These are phyloP conservation scores for Ilyonectria sp. DNA, from an alignment of 2,329 filamentous ascomycete genomes.

Conservation along the genomic window DNA sequence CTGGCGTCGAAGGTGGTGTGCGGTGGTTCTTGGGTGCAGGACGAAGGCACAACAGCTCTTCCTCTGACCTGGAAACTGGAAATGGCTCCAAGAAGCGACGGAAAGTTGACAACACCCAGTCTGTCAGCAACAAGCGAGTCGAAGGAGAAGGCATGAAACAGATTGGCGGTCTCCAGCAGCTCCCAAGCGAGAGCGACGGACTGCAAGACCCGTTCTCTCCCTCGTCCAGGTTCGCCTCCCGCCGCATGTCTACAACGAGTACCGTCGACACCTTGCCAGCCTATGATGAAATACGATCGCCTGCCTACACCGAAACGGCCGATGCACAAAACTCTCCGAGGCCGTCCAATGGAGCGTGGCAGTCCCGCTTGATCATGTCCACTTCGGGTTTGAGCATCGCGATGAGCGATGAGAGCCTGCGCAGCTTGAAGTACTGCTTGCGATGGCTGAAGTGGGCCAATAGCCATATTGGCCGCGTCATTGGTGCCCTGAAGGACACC, in stretches of 20 bases:
- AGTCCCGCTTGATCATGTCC: conserved; percentile 87
- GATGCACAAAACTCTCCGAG: conserved; percentile 51
- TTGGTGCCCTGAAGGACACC: conserved; percentile 80
- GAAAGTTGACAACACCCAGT: conserved; percentile 64
- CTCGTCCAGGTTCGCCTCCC: conserved; percentile 52
- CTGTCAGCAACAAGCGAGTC: conserved; percentile 48
- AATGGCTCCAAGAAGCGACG: conserved; percentile 71
- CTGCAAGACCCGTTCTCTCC: conserved; percentile 48
- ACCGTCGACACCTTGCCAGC: conserved; percentile 84
- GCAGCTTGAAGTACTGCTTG: conserved; percentile 88
- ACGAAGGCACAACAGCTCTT: conserved; percentile 64
- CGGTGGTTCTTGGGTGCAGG: conserved; percentile 83
- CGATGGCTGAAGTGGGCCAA: conserved; percentile 87
- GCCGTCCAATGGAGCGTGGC: conserved; percentile 70
- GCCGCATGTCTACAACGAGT: conserved; percentile 76
- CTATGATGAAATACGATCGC: conserved; percentile 85
- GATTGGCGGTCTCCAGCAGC: conserved; percentile 40
- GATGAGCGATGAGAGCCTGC: conserved; percentile 89
- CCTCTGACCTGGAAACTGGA: conserved; percentile 63
- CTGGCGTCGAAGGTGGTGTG: conserved; percentile 89
- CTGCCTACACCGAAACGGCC: conserved; percentile 77
- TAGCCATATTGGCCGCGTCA: conserved; percentile 82
- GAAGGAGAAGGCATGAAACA: conserved; percentile 49
- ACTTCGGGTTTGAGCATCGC: conserved; percentile 93
- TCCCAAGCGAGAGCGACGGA: conserved; percentile 30